Evolutionary conservation across 1,139 yeast genomes (phyloP), one percentile per base, ranked within the genome.

Genomic region (Blastobotrys buckinghamii): DNA sequence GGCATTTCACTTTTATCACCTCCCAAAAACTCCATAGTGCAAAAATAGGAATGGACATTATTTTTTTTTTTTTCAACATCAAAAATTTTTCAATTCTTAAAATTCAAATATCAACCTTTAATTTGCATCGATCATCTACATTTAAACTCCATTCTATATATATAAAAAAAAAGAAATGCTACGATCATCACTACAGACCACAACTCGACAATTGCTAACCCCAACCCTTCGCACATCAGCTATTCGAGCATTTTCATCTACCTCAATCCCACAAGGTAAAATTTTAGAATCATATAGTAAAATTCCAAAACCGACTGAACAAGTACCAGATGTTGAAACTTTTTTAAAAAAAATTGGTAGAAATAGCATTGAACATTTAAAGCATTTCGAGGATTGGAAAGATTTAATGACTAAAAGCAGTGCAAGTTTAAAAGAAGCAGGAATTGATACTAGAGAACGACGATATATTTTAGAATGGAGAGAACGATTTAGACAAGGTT

Each of bases 341-440:
- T 90, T 90, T 61, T 73, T 90, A 53, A 70, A 66, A 20, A 75
- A 76, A 56, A 89, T 90, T 53, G 97, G 97, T 2, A 81, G 96
- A 57, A 76, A 79, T 53, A 71, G 82, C 54, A 61, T 70, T 20
- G 96, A 89, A 61, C 81, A 81, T 59, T 71, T 73, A 12, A 94
- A 83, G 44, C 66, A 76, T 5, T 90, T 87, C 61, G 95, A 86
- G 60, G 75, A 80, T 53, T 86, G 95, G 84, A 74, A 79, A 33
- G 65, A 65, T 22, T 74, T 50, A 37, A 42, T 50, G 46, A 44
- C 44, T 34, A 44, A 39, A 38, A 22, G 75, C 15, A 76, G 89
- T 2, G 64, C 67, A 49, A 71, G 73, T 37, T 71, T 90, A 78
- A 88, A 87, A 65, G 79, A 78, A 47, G 74, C 81, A 67, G 97